A percentile compares a stretch with the other conserved stretches of the same genome.
Evolutionary conservation across 305 asterid genomes (phyloP).

Genomic region (Fraxinus platypoda): DNA sequence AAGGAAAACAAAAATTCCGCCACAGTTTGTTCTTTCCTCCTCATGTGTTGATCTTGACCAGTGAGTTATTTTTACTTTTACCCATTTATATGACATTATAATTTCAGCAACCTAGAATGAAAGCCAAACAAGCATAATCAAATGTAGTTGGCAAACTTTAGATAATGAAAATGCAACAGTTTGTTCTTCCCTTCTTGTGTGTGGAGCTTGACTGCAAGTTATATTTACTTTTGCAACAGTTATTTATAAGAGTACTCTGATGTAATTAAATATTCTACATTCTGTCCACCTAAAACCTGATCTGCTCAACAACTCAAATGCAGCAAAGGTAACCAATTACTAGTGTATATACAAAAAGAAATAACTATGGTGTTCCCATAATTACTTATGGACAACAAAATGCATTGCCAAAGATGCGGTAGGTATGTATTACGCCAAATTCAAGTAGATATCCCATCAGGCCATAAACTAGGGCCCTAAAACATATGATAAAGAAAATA

Average conservation of each 20-base stretch:
- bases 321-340: not conserved
- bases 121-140: not conserved
- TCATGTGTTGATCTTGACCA: not conserved
- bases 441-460: not conserved
- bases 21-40: conserved; percentile 4
- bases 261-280: not conserved
- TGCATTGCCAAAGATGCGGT: not conserved
- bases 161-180: not conserved
- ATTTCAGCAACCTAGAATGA: not conserved
- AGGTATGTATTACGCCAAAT: conserved; percentile 8
- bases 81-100: not conserved
- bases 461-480: not conserved
- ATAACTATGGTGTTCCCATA: not conserved
- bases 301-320: conserved; percentile 5
- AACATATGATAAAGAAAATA: not conserved
- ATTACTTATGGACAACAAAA: not conserved
- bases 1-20: not conserved
- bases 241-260: not conserved
- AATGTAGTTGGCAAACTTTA: not conserved
- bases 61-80: not conserved
- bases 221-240: not conserved
- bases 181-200: conserved; percentile 3
- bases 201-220: not conserved
- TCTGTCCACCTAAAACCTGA: not conserved
- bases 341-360: conserved; percentile 2